Percentiles rank a stretch among this genome's conserved stretches.
These are phyloP conservation scores for Fusarium robinianum DNA, from an alignment of 2,329 filamentous ascomycete species.

Conservation along the genomic window DNA sequence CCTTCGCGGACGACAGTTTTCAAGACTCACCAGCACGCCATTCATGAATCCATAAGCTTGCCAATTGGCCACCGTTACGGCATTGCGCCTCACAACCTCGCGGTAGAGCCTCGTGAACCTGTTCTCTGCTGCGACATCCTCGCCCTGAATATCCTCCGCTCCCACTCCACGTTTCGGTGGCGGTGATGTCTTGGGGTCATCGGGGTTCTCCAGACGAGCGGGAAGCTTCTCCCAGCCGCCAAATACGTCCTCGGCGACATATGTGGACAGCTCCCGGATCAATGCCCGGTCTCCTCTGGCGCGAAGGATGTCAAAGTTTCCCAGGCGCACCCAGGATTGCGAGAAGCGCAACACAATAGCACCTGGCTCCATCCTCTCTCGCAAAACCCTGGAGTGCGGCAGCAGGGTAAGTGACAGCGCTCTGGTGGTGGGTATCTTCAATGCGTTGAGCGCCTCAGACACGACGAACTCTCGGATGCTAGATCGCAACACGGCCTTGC, in stretches of 20 bases:
- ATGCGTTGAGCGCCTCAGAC: constrained; percentile 83
- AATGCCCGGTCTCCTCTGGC: constrained; percentile 77
- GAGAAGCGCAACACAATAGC: constrained; percentile 93
- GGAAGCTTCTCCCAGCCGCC: constrained; percentile 86
- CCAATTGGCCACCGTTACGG: constrained; percentile 87
- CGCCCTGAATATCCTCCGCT: constrained; percentile 67
- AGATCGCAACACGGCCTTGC: constrained; percentile 87
- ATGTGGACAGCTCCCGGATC: constrained; percentile 75
- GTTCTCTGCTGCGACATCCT: constrained; percentile 73
- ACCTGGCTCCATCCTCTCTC: constrained; percentile 84
- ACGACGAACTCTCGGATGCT: constrained; percentile 95
- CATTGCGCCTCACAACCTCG: constrained; percentile 84
- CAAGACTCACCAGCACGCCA: constrained; percentile 68
- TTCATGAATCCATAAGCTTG: constrained; percentile 99
- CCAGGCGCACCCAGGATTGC: constrained; percentile 86
- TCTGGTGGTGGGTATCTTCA: constrained; percentile 83
- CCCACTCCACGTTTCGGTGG: constrained; percentile 57
- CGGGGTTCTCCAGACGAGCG: constrained; percentile 57
- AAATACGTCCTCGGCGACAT: constrained; percentile 86
- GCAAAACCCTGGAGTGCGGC: constrained; percentile 71
- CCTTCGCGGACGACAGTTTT: not conserved
- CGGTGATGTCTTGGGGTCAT: constrained; percentile 49
- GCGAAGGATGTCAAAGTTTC: constrained; percentile 93
- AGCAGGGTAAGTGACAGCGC: constrained; percentile 81
- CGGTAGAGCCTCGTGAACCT: constrained; percentile 86